phyloP scores from a whole-genome alignment of 176 grass and related monocot species.

The barley (Hordeum vulgare) region MorexV3_pseudomolecules_assembly NC_058521.1:589857556-589858055 shows the following conservation, averaged over 20 bases:
- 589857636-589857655: no score
- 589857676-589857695: no score
- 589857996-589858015: background rate
- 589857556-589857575: background rate
- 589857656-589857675: no score
- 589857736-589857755: no score
- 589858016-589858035: conserved; percentile 61
- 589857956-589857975: background rate
- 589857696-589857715: no score
- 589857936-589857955: background rate
- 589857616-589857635: no score
- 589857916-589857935: background rate
- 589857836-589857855: background rate
- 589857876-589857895: no score
- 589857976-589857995: conserved; percentile 13
- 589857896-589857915: background rate
- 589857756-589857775: background rate
- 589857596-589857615: no score
- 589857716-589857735: no score
- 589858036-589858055: conserved; percentile 84
- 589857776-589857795: conserved; percentile 14
- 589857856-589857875: background rate
- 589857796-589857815: background rate
- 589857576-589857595: background rate
- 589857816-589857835: background rate